A percentile compares a stretch with the other conserved stretches of the same genome.
Evolutionary conservation across 83 land plant genomes (phyloP).

Genomic region (Thuja plicata): DNA sequence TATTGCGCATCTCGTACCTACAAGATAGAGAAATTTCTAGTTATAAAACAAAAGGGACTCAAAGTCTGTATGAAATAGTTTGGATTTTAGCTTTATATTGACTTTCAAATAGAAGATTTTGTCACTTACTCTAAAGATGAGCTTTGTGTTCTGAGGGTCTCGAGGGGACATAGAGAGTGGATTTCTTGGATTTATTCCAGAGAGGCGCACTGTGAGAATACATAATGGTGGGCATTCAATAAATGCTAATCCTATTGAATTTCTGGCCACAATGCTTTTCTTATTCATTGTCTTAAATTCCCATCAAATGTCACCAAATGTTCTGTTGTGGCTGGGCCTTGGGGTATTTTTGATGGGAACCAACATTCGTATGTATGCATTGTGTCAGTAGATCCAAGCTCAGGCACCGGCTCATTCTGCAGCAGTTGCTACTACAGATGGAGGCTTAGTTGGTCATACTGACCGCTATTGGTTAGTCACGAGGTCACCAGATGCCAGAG

Average conservation of each 20-base stretch:
- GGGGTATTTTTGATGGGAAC: slow-evolving; percentile 91
- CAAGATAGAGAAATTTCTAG: background rate
- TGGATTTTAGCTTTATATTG: background rate
- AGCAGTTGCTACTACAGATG: slow-evolving; percentile 62
- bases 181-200: slow-evolving; percentile 70
- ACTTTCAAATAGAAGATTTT: background rate
- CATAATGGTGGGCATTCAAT: slow-evolving; percentile 69
- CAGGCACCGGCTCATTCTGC: slow-evolving; percentile 90
- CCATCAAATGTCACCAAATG: slow-evolving; percentile 93
- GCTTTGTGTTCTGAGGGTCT: slow-evolving; percentile 85
- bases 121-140: slow-evolving; percentile 46
- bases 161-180: slow-evolving; percentile 84
- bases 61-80: background rate
- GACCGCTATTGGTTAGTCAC: too few relatives aligned
- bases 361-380: slow-evolving; percentile 88
- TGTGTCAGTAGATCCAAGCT: slow-evolving; percentile 94
- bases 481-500: too few relatives aligned
- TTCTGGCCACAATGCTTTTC: slow-evolving; percentile 86
- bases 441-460: slow-evolving; percentile 79
- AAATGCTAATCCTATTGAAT: slow-evolving; percentile 84
- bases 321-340: slow-evolving; percentile 94
- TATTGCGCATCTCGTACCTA: background rate
- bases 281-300: slow-evolving; percentile 93
- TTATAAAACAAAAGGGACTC: background rate
- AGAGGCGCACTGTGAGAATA: slow-evolving; percentile 78